These are phyloP conservation scores for Litsea cubeba DNA, from an alignment of 164 flowering plant genomes.

Conservation along the genomic window DNA sequence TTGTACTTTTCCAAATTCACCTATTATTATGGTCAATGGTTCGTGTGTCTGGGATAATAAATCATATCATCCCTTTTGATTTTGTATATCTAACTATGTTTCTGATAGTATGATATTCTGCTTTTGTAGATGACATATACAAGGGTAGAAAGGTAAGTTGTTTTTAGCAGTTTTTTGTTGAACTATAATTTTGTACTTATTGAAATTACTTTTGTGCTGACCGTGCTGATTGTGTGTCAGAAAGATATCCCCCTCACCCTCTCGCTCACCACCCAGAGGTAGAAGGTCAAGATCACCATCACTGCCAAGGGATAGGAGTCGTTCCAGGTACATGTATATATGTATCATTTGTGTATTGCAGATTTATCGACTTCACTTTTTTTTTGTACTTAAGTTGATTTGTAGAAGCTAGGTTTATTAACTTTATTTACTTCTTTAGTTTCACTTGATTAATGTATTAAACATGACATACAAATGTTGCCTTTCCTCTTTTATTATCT, in stretches of 20 bases:
- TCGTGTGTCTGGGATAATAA: no score
- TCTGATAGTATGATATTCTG: conserved; percentile 8
- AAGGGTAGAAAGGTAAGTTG: conserved; percentile 42
- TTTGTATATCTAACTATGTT: background rate
- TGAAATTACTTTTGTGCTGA: background rate
- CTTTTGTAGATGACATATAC: conserved; percentile 38
- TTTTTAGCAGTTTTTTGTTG: background rate
- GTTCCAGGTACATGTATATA: conserved; percentile 36
- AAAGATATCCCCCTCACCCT: conserved; percentile 8
- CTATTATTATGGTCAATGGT: no score
- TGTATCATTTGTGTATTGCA: background rate
- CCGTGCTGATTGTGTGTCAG: background rate
- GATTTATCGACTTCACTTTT: background rate
- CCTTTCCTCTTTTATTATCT: background rate
- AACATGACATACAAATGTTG: background rate
- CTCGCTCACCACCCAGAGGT: conserved; percentile 31
- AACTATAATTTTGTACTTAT: background rate
- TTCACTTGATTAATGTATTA: background rate
- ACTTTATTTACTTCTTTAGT: no score
- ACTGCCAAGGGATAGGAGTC: conserved; percentile 39
- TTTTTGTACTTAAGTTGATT: background rate
- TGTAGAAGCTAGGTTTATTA: no score
- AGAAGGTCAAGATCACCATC: conserved; percentile 49
- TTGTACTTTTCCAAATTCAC: no score
- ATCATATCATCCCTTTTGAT: no score